Evolutionary conservation across 495 filamentous ascomycete species (phyloP).

Genomic region (Trichoderma orchidacearum): DNA sequence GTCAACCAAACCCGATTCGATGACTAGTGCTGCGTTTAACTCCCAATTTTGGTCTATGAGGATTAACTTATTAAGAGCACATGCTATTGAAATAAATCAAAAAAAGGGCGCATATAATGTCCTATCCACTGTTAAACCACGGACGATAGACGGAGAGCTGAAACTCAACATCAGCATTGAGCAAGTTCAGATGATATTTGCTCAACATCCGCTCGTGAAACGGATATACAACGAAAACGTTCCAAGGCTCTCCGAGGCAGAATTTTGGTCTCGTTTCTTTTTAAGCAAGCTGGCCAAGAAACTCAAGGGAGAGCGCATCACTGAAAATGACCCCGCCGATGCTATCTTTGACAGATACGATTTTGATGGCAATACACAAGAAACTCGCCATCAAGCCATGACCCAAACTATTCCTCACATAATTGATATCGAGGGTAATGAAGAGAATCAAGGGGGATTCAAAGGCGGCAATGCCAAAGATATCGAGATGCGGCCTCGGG

Average conservation of each 20-base stretch:
- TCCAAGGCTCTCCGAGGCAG: conserved; percentile 61
- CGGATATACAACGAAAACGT: conserved; percentile 88
- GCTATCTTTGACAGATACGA: conserved; percentile 74
- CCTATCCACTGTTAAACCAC: conserved; percentile 74
- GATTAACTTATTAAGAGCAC: conserved; percentile 68
- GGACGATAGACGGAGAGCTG: conserved; percentile 58
- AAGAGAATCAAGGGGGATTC: conserved; percentile 60
- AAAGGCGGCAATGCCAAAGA: conserved; percentile 73
- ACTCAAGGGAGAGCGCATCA: conserved; percentile 73
- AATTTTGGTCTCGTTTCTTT: conserved; percentile 92
- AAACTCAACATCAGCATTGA: conserved; percentile 81
- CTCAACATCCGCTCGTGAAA: conserved; percentile 82
- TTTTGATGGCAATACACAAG: conserved; percentile 46
- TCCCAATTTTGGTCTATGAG: conserved; percentile 88
- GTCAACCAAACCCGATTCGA: conserved; percentile 63
- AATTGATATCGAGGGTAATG: conserved; percentile 86
- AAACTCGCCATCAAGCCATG: conserved; percentile 33
- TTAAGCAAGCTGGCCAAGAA: conserved; percentile 79
- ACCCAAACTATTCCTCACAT: conserved; percentile 64
- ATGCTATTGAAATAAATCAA: conserved; percentile 81
- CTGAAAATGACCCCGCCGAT: conserved; percentile 59
- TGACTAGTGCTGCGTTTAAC: conserved; percentile 64
- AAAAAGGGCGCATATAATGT: conserved; percentile 83
- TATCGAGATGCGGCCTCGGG: conserved; percentile 64
- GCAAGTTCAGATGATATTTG: conserved; percentile 85